Percentiles rank a stretch among this genome's conserved stretches.
Conservation (phyloP, 2,329 filamentous ascomycete genomes). For the Ophiosphaerella herpotricha region DNA sequence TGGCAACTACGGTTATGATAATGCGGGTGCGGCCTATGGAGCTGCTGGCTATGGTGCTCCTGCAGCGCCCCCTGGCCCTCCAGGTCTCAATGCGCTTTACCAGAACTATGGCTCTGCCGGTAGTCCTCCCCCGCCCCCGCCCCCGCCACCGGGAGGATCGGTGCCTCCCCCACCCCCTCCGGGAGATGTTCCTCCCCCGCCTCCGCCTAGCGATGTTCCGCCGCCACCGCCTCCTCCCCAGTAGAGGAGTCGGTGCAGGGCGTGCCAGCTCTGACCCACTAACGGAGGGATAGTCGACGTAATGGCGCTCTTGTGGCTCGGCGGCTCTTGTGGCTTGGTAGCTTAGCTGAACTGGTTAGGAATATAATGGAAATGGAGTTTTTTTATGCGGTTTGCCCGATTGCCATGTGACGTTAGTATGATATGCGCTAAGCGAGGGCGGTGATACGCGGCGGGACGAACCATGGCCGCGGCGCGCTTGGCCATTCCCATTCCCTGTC, state of each 20-base stretch:
- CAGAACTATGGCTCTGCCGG: conserved; percentile 64
- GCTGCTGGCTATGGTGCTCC: conserved; percentile 42
- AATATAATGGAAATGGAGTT: too few relatives aligned
- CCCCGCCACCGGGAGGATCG: conserved; percentile 59
- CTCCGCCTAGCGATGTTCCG: conserved; percentile 63
- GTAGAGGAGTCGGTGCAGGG: conserved; percentile 10
- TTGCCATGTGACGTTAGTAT: conserved; percentile 17
- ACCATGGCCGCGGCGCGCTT: conserved; percentile 29
- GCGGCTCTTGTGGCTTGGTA: not conserved
- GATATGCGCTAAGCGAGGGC: conserved; percentile 20
- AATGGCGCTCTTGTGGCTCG: not conserved
- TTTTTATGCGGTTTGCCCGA: too few relatives aligned
- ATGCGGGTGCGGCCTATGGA: too few relatives aligned
- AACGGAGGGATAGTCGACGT: not conserved
- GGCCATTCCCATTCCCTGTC: conserved; percentile 10
- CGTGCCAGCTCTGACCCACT: not conserved
- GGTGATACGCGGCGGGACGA: conserved; percentile 24
- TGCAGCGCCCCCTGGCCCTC: conserved; percentile 50
- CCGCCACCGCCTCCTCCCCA: conserved; percentile 55
- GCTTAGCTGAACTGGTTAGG: not conserved
- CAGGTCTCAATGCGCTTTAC: conserved; percentile 67
- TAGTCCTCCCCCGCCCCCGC: conserved; percentile 65
- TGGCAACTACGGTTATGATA: conserved; percentile 39
- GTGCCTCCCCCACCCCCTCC: conserved; percentile 67
- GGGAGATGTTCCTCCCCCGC: conserved; percentile 57